These are phyloP conservation scores for Plasmodium inui DNA, from an alignment of 169 alveolate genomes.

Conservation along the genomic window DNA sequence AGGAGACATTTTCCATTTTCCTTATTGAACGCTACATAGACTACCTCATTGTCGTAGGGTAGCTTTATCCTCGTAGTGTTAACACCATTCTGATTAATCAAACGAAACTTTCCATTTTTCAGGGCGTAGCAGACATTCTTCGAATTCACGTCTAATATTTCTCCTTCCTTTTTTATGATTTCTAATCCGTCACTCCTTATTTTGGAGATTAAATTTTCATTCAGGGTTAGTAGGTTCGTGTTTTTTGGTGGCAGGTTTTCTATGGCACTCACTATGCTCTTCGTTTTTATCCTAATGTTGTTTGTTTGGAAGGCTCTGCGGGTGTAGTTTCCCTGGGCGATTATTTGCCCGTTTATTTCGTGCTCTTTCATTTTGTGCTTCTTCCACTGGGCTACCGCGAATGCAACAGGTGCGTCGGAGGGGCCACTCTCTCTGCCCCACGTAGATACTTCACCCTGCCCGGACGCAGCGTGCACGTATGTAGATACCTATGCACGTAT, in stretches of 20 bases:
- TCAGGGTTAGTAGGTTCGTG: slow-evolving; percentile 15
- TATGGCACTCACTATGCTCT: background rate
- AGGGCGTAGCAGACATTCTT: slow-evolving; percentile 62
- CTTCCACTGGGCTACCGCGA: background rate
- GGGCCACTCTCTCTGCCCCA: background rate
- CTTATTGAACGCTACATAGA: slow-evolving; percentile 47
- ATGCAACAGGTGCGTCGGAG: background rate
- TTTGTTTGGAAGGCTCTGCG: slow-evolving; percentile 27
- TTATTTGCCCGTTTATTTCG: slow-evolving; percentile 24
- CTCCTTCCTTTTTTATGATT: slow-evolving; percentile 70
- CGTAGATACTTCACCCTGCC: background rate
- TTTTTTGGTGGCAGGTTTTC: slow-evolving; percentile 9
- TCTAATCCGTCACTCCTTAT: slow-evolving; percentile 59
- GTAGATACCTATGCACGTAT: background rate
- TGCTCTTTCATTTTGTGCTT: slow-evolving; percentile 18
- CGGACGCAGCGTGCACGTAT: background rate
- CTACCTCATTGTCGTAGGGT: slow-evolving; percentile 63
- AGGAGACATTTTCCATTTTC: slow-evolving; percentile 63
- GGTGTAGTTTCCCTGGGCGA: slow-evolving; percentile 37
- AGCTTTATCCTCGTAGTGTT: slow-evolving; percentile 63
- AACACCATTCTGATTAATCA: slow-evolving; percentile 69
- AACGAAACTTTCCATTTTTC: slow-evolving; percentile 69
- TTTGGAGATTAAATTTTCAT: slow-evolving; percentile 54
- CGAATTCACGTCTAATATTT: slow-evolving; percentile 67
- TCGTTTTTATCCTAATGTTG: slow-evolving; percentile 33